These are phyloP conservation scores for Clausena lansium DNA, from an alignment of 345 rosid genomes.

Conservation along the genomic window DNA sequence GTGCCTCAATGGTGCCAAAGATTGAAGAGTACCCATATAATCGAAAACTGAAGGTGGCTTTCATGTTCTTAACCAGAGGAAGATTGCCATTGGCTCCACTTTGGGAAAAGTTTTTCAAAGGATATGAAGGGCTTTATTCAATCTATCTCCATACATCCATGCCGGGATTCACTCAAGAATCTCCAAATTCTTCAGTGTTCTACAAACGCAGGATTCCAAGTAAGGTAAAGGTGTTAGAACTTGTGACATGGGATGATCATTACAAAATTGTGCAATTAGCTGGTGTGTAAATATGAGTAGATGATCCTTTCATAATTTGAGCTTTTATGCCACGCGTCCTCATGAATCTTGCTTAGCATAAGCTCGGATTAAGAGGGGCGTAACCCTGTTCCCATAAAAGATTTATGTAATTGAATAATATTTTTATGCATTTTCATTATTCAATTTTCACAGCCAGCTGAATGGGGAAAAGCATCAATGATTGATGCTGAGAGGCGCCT, in stretches of 20 bases:
- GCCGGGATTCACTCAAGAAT: slow-evolving; percentile 2
- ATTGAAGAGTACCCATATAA: slow-evolving; percentile 18
- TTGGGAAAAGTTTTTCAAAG: slow-evolving; percentile 35
- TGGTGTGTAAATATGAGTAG: no score
- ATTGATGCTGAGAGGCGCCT: slow-evolving; percentile 35
- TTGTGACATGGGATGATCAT: background rate
- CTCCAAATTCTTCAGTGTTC: slow-evolving; percentile 16
- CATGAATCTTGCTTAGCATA: no score
- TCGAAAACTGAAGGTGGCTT: slow-evolving; percentile 25
- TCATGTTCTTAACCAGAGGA: slow-evolving; percentile 28
- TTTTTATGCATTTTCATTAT: background rate
- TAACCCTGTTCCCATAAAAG: no score
- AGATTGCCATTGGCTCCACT: slow-evolving; percentile 28
- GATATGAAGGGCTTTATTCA: slow-evolving; percentile 24
- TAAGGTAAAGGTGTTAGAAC: slow-evolving; percentile 22
- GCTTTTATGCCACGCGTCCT: no score
- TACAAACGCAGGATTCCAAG: slow-evolving; percentile 33
- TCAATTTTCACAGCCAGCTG: slow-evolving; percentile 21
- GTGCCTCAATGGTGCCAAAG: slow-evolving; percentile 22
- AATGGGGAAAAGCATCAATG: slow-evolving; percentile 36
- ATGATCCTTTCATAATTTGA: no score
- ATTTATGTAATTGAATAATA: no score
- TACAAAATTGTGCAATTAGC: background rate
- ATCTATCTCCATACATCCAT: slow-evolving; percentile 10
- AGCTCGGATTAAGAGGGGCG: no score